These are phyloP conservation scores for Skeletonema menzelii DNA, from an alignment of 108 stramenopile species.

Conservation along the genomic window DNA sequence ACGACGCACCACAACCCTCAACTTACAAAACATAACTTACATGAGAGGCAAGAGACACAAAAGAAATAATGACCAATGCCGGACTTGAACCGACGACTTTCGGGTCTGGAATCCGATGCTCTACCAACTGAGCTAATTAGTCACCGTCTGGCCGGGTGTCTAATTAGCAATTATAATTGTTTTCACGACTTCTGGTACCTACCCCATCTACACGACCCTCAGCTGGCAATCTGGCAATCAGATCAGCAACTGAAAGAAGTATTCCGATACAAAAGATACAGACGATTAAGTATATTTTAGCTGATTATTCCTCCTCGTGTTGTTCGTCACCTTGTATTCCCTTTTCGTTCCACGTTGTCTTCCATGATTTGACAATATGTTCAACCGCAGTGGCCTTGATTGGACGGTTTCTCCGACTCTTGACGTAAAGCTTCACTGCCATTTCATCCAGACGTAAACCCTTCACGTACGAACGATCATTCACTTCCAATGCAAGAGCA, in stretches of 20 bases:
- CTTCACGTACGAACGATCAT: conserved; percentile 72
- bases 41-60: no score
- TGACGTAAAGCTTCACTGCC: conserved; percentile 60
- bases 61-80: conserved; percentile 44
- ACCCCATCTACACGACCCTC: no score
- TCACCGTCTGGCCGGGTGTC: not conserved
- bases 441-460: conserved; percentile 80
- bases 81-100: conserved; percentile 82
- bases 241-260: no score
- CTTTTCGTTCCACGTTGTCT: conserved; percentile 33
- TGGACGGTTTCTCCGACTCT: conserved; percentile 66
- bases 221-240: no score
- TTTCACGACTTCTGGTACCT: no score
- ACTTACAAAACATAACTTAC: no score
- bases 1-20: no score
- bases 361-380: conserved; percentile 44
- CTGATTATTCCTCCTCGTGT: not conserved
- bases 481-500: conserved; percentile 56
- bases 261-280: no score
- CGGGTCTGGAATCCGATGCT: conserved; percentile 79
- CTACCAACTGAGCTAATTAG: conserved; percentile 73
- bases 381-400: conserved; percentile 60
- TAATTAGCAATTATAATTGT: no score
- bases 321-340: not conserved
- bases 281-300: no score